Conservation (phyloP, 805 yeast species). For the Hemisphaericaspora nanyangensis region DNA sequence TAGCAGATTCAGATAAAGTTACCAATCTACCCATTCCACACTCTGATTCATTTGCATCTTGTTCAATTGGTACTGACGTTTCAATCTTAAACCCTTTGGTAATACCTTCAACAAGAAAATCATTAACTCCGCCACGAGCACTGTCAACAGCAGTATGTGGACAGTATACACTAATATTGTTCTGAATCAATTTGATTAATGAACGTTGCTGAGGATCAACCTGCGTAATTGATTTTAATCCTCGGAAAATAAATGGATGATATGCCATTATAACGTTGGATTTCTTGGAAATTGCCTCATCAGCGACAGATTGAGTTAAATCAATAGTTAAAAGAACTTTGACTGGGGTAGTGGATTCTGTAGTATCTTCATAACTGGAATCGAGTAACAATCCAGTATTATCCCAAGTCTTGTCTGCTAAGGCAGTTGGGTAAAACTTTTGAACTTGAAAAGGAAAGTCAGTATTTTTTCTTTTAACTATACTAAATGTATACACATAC, state of each 20-base stretch:
- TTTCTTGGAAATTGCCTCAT: conserved; percentile 66
- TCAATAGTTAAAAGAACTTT: conserved; percentile 72
- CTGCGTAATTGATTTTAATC: conserved; percentile 66
- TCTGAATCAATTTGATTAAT: conserved; percentile 63
- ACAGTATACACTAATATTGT: conserved; percentile 83
- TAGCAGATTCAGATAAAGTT: conserved; percentile 39
- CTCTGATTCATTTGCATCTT: conserved; percentile 40
- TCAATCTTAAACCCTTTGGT: conserved; percentile 22
- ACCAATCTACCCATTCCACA: conserved; percentile 85
- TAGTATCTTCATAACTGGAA: conserved; percentile 35
- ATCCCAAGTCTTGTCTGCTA: conserved; percentile 92
- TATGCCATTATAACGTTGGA: conserved; percentile 73
- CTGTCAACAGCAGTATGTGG: conserved; percentile 98
- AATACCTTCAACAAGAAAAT: conserved; percentile 74
- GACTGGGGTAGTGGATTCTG: conserved; percentile 10
- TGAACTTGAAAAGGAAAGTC: conserved; percentile 43
- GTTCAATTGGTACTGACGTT: conserved; percentile 38
- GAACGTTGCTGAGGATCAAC: conserved; percentile 79
- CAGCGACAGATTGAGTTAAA: conserved; percentile 75
- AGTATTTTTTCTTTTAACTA: conserved; percentile 1
- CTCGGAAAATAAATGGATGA: conserved; percentile 89
- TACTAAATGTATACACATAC: conserved; percentile 21
- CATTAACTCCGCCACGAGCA: conserved; percentile 89
- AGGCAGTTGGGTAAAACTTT: conserved; percentile 69
- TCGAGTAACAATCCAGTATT: conserved; percentile 90